phyloP scores from a whole-genome alignment of 345 rosid genomes.

The Gynandropsis gynandra region DNA sequence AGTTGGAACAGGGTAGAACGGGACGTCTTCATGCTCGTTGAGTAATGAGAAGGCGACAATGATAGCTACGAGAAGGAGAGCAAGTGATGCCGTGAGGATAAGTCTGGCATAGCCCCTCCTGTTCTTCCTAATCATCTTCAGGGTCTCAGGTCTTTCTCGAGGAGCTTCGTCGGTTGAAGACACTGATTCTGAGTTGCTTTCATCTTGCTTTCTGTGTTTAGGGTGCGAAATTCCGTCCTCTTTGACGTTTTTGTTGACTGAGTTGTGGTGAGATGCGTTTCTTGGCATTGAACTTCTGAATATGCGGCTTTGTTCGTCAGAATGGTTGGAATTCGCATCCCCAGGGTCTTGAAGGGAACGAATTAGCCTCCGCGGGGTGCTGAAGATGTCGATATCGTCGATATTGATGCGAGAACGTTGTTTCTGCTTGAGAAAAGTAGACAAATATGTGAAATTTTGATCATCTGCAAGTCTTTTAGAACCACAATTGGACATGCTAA shows the following conservation, averaged over 20 bases:
- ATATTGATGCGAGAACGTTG: conserved; percentile 45
- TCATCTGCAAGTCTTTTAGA: not conserved
- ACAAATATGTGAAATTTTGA: conserved; percentile 4
- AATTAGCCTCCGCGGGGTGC: conserved; percentile 74
- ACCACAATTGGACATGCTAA: too few relatives aligned
- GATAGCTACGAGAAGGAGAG: conserved; percentile 32
- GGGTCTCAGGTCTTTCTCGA: conserved; percentile 19
- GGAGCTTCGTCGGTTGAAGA: conserved; percentile 48
- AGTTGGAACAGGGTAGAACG: conserved; percentile 49
- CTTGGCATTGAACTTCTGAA: conserved; percentile 41
- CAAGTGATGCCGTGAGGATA: conserved; percentile 25
- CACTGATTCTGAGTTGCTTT: conserved; percentile 42
- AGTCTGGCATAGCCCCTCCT: conserved; percentile 28
- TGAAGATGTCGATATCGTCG: conserved; percentile 49
- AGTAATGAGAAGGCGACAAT: conserved; percentile 27
- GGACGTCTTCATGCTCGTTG: conserved; percentile 34
- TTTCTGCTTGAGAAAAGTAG: conserved; percentile 39
- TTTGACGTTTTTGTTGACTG: conserved; percentile 24
- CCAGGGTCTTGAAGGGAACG: conserved; percentile 68
- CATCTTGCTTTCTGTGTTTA: conserved; percentile 26
- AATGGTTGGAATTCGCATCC: conserved; percentile 37
- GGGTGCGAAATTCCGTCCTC: conserved; percentile 25
- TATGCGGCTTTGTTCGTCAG: conserved; percentile 41
- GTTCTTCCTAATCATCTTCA: conserved; percentile 18
- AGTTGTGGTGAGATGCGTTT: conserved; percentile 28